Evolutionary conservation across 768 basidiomycete species (phyloP), one percentile per base, ranked within the genome.

Genomic region (Hortiboletus campestris): DNA sequence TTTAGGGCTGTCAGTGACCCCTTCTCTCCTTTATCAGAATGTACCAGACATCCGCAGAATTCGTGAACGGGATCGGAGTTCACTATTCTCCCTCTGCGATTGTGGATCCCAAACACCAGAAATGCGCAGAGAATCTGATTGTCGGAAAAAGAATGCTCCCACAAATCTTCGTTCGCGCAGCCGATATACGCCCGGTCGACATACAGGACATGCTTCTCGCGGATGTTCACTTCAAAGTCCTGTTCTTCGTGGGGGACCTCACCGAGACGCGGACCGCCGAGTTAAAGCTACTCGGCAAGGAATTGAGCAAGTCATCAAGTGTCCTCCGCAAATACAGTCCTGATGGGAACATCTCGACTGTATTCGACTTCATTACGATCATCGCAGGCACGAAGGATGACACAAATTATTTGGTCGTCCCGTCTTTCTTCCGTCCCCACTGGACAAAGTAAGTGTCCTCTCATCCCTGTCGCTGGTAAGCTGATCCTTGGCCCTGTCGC

Each of bases 111-210:
- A 62, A 59, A 19, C 54, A 72, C 31, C 73, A 76, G 43, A 11
- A 58, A 13, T 63, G 62, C n/a, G 76, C 79, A 1, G 39, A 51
- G 6, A 60, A 64, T 11, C 63, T 79, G 16, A 50, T 66, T 13
- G 64, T 75, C n/a, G 78, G 78, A 34, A 54, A 78, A 61, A 69
- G 78, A 41, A 73, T 77, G 63, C 67, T 61, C 10, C 72, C 76
- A 0, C 69, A 73, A 25, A 25, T 25, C 25, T 25, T 25, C 25
- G 25, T 25, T 25, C 25, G 25, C 25, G 25, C 25, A 25, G 73
- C 74, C 4, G 71, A 79, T 41, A 65, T 64, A 6, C 68, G 72
- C 5, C 73, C 74, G 0, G 49, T 69, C n/a, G 74, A 80, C 22
- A 57, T 80, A 31, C 77, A 77, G 4, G 76, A 78, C 53, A 47